Base-by-base conservation (phyloP, 2,329 filamentous ascomycete species). In the Fusarium penzigii region DNA sequence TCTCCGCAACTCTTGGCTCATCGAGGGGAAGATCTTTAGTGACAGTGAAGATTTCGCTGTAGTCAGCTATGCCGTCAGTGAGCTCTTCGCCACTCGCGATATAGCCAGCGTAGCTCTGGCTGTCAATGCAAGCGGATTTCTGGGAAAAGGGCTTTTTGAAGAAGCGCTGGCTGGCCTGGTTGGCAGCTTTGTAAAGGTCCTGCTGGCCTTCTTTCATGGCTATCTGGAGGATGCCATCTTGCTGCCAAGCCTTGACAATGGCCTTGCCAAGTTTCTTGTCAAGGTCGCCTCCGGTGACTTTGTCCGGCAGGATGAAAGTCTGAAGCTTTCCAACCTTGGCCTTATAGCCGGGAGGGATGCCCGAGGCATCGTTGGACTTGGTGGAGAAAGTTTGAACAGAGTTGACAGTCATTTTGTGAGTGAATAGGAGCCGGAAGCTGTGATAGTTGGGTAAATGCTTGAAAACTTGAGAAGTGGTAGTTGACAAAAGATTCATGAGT, bases 11-110 rank as follows among this genome's bases (percentile, higher is more conserved):
- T 2, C 76, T 68, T 1, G 62, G 56, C 44, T 80, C 75, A 5
- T 65, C 53, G 2, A 63, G 53, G 5, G 63, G 60, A 7, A 80
- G 63, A 44, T 80, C 77, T 52, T 79, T 80, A 12, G 74, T 79
- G 16, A 80, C 74, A 2, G 78, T 81, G 53, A 79, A 80, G 32
- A 80, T 78, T 61, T 80, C 78, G 1, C 74, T 78, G 57, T 79
- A 80, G 58, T 81, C 78, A 14, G 75, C 75, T 25, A 80, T 70
- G 36, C 76, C 76, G 48, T 76, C 70, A 3, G 75, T 78, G 3
- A 78, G 69, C 61, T 78, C 75, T 56, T 80, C 77, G 0, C 77
- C 77, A 0, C 74, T 78, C 20, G 76, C 78, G 44, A 79, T 73
- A 57, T 80, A 80, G 3, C 78, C 78, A 1, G 76, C 62, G 44